phyloP scores from a whole-genome alignment of 75 land plant genomes.

The Picea glauca region DNA sequence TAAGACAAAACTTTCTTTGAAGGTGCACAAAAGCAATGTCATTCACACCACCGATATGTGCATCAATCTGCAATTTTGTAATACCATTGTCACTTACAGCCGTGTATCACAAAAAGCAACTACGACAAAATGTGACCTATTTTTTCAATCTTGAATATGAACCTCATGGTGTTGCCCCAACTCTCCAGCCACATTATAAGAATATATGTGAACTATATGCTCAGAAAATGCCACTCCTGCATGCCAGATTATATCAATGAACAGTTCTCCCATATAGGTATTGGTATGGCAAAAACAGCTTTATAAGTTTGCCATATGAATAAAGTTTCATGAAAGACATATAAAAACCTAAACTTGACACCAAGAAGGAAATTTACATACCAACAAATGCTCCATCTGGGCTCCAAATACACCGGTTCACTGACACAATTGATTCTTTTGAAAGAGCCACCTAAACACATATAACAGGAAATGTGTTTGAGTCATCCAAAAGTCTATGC shows the following conservation, averaged over 20 bases:
- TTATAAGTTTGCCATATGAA: no score
- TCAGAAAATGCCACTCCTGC: constrained; percentile 90
- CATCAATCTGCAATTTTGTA: constrained; percentile 53
- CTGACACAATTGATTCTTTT: constrained; percentile 9
- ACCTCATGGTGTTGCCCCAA: constrained; percentile 70
- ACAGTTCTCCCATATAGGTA: no score
- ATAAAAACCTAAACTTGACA: no score
- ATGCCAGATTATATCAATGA: neutral
- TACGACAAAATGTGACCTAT: neutral
- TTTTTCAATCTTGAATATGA: neutral
- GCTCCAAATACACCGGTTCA: constrained; percentile 20
- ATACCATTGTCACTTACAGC: neutral
- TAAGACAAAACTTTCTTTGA: constrained; percentile 49
- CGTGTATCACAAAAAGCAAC: neutral
- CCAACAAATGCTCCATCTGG: constrained; percentile 19
- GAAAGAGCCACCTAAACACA: constrained; percentile 12
- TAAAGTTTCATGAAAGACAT: no score
- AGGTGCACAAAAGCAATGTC: constrained; percentile 73
- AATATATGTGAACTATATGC: constrained; percentile 79
- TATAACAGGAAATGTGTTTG: no score
- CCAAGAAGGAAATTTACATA: no score
- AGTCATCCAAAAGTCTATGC: neutral
- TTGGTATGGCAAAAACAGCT: no score
- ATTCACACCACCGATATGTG: constrained; percentile 75
- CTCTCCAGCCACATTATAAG: constrained; percentile 46